Percentiles rank a stretch among this genome's conserved stretches.
These are phyloP conservation scores for Termitomyces sp. DNA, from an alignment of 768 basidiomycete genomes.

Conservation along the genomic window DNA sequence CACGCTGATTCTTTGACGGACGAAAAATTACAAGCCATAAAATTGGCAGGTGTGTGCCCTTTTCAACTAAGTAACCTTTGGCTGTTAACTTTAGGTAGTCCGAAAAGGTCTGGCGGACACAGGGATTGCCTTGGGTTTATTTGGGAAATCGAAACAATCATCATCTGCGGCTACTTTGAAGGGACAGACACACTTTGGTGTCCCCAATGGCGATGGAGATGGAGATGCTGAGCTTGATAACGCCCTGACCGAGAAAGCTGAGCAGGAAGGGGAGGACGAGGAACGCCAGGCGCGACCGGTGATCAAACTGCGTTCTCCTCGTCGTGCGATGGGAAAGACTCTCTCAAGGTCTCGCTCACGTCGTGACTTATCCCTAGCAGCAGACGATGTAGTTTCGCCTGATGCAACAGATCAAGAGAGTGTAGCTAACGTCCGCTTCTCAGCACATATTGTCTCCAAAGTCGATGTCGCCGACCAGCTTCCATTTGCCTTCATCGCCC, in stretches of 20 bases:
- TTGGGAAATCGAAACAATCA: conserved; percentile 39
- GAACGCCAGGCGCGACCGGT: conserved; percentile 66
- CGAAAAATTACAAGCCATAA: conserved; percentile 63
- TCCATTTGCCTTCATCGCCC: conserved; percentile 79
- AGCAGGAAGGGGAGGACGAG: conserved; percentile 40
- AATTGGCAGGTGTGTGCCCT: conserved; percentile 45
- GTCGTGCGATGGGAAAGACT: conserved; percentile 33
- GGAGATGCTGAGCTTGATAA: conserved; percentile 21
- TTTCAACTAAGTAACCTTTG: neutral
- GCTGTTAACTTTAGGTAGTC: conserved; percentile 29
- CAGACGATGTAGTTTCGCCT: conserved; percentile 50
- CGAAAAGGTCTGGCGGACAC: conserved; percentile 60
- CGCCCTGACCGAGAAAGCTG: conserved; percentile 23
- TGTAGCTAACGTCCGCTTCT: conserved; percentile 73
- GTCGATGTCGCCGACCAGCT: conserved; percentile 52
- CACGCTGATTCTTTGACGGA: conserved; percentile 82
- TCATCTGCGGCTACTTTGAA: conserved; percentile 23
- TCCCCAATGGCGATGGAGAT: conserved; percentile 22
- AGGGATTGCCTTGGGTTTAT: conserved; percentile 74
- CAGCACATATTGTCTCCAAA: conserved; percentile 62
- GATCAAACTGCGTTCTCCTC: conserved; percentile 62
- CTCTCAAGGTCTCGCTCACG: conserved; percentile 72
- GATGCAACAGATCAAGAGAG: conserved; percentile 62
- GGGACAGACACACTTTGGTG: conserved; percentile 30
- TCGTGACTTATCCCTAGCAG: conserved; percentile 57